These are phyloP conservation scores for Myriosclerotinia curreyana DNA, from an alignment of 2,329 filamentous ascomycete genomes.

Conservation along the genomic window DNA sequence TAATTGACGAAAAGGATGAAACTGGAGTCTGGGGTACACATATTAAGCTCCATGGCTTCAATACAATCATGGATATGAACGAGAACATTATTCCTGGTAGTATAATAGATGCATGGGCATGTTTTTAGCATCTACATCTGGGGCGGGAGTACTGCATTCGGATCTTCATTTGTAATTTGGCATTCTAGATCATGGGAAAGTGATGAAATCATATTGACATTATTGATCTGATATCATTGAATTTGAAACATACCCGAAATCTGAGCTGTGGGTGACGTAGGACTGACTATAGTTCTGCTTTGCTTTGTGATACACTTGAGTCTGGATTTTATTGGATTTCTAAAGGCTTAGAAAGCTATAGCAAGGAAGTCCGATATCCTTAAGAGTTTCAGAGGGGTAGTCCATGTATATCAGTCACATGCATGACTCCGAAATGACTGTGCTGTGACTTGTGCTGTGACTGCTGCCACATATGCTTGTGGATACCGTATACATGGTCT, in stretches of 20 bases:
- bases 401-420: background rate
- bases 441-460: background rate
- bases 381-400: too few species aligned
- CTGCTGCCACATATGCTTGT: background rate
- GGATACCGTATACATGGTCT: background rate
- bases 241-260: background rate
- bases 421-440: background rate
- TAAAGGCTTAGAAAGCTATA: background rate
- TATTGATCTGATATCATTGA: background rate
- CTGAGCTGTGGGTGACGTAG: background rate
- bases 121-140: background rate
- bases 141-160: slow-evolving; percentile 2
- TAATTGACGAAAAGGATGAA: slow-evolving; percentile 12
- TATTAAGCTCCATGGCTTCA: background rate
- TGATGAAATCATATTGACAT: slow-evolving; percentile 1
- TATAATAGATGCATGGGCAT: slow-evolving; percentile 1
- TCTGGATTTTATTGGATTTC: slow-evolving; percentile 6
- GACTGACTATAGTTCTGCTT: background rate
- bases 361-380: background rate
- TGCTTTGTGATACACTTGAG: slow-evolving; percentile 18
- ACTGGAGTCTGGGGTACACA: slow-evolving; percentile 2
- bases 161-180: slow-evolving; percentile 12
- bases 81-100: background rate
- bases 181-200: slow-evolving; percentile 12
- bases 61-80: background rate